phyloP scores from a whole-genome alignment of 257 asterid species.

The Lantana camara region DNA sequence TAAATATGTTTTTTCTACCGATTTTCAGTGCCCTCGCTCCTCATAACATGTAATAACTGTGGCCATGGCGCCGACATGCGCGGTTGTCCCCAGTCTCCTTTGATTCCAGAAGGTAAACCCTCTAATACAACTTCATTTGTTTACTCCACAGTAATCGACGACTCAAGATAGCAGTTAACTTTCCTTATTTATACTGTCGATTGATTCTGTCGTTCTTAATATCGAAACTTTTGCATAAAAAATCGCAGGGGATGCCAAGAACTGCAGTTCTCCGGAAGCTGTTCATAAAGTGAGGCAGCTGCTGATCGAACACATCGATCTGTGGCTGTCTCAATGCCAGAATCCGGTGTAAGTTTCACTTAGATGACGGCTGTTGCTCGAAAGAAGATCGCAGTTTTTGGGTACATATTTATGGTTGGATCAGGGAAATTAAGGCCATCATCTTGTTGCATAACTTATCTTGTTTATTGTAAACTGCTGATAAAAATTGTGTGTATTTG shows the following conservation, averaged over 20 bases:
- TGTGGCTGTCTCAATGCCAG: constrained; percentile 86
- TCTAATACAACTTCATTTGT: background rate
- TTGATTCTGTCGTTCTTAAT: too few species aligned
- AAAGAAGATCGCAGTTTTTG: background rate
- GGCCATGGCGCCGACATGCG: constrained; percentile 97
- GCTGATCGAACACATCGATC: constrained; percentile 62
- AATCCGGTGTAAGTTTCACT: constrained; percentile 57
- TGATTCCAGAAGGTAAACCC: constrained; percentile 69
- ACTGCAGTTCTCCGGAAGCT: constrained; percentile 79
- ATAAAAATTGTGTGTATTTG: too few species aligned
- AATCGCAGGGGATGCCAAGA: constrained; percentile 66
- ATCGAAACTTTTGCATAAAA: too few species aligned
- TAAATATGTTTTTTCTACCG: constrained; percentile 12
- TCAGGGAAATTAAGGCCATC: too few species aligned
- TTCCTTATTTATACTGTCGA: too few species aligned
- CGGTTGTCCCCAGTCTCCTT: constrained; percentile 95
- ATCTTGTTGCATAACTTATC: too few species aligned
- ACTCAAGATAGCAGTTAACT: too few species aligned
- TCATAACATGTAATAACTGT: constrained; percentile 82
- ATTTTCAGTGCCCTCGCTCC: constrained; percentile 86
- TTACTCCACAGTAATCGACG: too few species aligned
- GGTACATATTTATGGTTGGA: too few species aligned
- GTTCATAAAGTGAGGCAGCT: constrained; percentile 76
- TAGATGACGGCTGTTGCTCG: too few species aligned
- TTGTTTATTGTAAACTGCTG: too few species aligned